Percentiles rank a stretch among this genome's conserved stretches.
phyloP scores from a whole-genome alignment of 148 eudicot genomes.

The Persicaria maculosa region DNA sequence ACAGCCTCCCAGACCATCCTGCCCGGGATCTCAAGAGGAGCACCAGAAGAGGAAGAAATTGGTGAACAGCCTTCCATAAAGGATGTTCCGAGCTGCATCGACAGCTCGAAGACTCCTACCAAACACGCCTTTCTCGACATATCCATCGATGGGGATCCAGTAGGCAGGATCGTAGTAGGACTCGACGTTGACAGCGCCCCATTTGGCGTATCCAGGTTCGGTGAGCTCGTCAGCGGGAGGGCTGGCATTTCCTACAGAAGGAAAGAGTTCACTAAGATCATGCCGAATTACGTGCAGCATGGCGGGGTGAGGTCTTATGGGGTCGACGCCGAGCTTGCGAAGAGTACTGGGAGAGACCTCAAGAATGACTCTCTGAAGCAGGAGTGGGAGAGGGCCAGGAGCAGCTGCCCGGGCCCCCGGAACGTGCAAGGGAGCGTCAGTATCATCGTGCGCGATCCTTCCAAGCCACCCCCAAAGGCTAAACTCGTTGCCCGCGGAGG shows the following conservation, averaged over 20 bases:
- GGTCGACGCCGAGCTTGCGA: slow-evolving; percentile 79
- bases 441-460: slow-evolving; percentile 71
- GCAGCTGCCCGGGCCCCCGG: slow-evolving; percentile 46
- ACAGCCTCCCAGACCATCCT: too few relatives aligned
- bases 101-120: slow-evolving; percentile 5
- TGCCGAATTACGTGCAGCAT: slow-evolving; percentile 79
- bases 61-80: too few relatives aligned
- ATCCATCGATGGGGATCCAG: slow-evolving; percentile 59
- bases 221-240: slow-evolving; percentile 51
- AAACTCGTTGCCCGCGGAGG: slow-evolving; percentile 82
- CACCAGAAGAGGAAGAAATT: too few relatives aligned
- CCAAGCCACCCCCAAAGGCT: slow-evolving; percentile 68
- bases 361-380: slow-evolving; percentile 35
- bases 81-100: too few relatives aligned
- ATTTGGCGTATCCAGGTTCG: slow-evolving; percentile 45
- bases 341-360: slow-evolving; percentile 40
- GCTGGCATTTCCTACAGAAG: slow-evolving; percentile 73
- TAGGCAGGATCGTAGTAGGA: slow-evolving; percentile 55
- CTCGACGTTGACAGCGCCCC: slow-evolving; percentile 40
- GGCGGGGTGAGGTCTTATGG: slow-evolving; percentile 92
- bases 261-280: slow-evolving; percentile 69
- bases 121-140: slow-evolving; percentile 69
- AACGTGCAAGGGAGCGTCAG: slow-evolving; percentile 61
- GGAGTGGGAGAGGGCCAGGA: slow-evolving; percentile 54
- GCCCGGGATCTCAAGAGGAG: too few relatives aligned